These are phyloP conservation scores for Metschnikowia reukaufii DNA, from an alignment of 805 yeast species.

Conservation along the genomic window DNA sequence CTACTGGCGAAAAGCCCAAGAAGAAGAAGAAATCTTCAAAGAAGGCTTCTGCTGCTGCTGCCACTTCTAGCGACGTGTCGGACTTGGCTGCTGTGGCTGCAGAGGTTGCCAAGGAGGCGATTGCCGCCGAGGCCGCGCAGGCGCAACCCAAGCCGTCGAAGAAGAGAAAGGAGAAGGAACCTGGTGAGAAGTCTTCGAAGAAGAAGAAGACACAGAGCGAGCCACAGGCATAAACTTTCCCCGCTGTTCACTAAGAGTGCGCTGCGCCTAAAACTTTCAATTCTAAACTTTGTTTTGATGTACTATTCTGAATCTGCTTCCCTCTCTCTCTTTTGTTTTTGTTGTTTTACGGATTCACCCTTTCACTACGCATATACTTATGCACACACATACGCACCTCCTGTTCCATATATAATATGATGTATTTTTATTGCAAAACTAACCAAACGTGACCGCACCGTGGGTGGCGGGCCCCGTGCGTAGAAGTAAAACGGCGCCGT, in stretches of 20 bases:
- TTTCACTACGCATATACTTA: background rate
- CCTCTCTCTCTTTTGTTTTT: too few species aligned
- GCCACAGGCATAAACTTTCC: constrained; percentile 1
- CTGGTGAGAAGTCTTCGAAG: constrained; percentile 16
- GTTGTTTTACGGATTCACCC: background rate
- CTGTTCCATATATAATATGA: constrained; percentile 11
- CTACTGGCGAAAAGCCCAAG: constrained; percentile 9
- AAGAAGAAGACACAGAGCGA: constrained; percentile 19
- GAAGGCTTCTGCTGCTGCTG: background rate
- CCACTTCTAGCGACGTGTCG: background rate
- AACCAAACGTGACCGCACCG: background rate
- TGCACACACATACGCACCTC: background rate
- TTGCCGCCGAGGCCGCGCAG: constrained; percentile 2
- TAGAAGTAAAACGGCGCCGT: background rate
- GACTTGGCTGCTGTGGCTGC: constrained; percentile 7
- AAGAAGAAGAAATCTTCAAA: constrained; percentile 19
- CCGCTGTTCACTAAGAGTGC: too few species aligned
- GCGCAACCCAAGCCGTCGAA: constrained; percentile 16
- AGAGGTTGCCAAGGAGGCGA: constrained; percentile 10
- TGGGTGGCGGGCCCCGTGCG: background rate
- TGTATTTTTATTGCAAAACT: constrained; percentile 11
- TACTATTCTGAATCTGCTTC: constrained; percentile 8
- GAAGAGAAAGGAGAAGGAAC: constrained; percentile 20
- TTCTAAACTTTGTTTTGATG: constrained; percentile 18
- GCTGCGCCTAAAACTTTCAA: constrained; percentile 6